These are phyloP conservation scores for Populus euphratica DNA, from an alignment of 345 rosid genomes.

Conservation along the genomic window DNA sequence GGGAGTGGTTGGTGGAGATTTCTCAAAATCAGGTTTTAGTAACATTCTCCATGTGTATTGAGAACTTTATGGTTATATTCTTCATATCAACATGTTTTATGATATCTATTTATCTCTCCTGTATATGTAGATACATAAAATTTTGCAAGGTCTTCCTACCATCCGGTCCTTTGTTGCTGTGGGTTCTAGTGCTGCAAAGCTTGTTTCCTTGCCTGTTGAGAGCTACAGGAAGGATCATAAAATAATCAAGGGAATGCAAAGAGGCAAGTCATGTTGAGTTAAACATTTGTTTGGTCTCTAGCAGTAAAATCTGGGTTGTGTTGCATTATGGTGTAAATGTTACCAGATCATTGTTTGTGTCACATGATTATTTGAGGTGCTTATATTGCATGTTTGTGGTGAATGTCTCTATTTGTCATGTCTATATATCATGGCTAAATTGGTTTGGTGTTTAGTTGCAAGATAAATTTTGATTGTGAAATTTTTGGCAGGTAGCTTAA, in stretches of 20 bases:
- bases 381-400: too few relatives aligned
- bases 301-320: too few relatives aligned
- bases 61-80: slow-evolving; percentile 10
- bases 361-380: too few relatives aligned
- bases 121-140: slow-evolving; percentile 54
- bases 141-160: slow-evolving; percentile 71
- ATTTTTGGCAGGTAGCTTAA: too few relatives aligned
- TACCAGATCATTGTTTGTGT: too few relatives aligned
- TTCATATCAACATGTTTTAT: not conserved
- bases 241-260: slow-evolving; percentile 84
- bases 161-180: slow-evolving; percentile 75
- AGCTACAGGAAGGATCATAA: slow-evolving; percentile 80
- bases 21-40: slow-evolving; percentile 83
- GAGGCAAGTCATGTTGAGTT: slow-evolving; percentile 50
- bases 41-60: slow-evolving; percentile 3
- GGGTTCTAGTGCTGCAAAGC: slow-evolving; percentile 71
- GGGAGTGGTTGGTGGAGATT: slow-evolving; percentile 93
- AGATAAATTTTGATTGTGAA: not conserved
- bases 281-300: too few relatives aligned
- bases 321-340: too few relatives aligned
- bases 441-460: too few relatives aligned
- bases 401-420: too few relatives aligned
- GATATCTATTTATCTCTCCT: not conserved
- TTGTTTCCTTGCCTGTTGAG: slow-evolving; percentile 81
- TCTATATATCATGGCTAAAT: too few relatives aligned